Evolutionary conservation across 108 stramenopile species (phyloP), one percentile per base, ranked within the genome.

Genomic region (Cyclotella atomus): DNA sequence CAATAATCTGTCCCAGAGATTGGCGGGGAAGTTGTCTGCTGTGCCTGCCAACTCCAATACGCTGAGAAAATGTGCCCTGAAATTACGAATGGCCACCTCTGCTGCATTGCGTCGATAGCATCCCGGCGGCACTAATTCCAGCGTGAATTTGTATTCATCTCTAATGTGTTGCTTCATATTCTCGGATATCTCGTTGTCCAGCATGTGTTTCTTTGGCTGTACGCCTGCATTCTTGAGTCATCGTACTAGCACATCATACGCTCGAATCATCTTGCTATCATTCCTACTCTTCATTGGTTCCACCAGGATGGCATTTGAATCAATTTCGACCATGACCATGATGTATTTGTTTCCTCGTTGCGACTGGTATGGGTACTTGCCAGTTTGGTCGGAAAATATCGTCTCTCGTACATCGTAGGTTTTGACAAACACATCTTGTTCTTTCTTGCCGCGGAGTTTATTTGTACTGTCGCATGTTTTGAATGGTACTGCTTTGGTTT

Each of bases 31-130:
- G 4, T 63, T 6, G 3, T 30, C 17, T 16, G 17, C 50, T 17
- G 64, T 60, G 23, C 61, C 30, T 63, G 56, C 46, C 25, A 84
- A 65, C 27, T n/a, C n/a, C n/a, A n/a, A n/a, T n/a, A 54, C 61
- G 7, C 79, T 65, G 32, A 84, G 65, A 54, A 84, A 81, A 38
- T 84, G 84, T 29, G 75, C 71, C 38, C 71, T 70, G 53, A 76
- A 84, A n/a, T 78, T 84, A 9, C 52, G 75, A 19, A 84, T 84
- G 7, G 68, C 68, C 14, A 50, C 19, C 33, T 70, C 55, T 4
- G 68, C 67, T 28, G 67, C 46, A 28, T 70, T 70, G 5, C 46
- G n/a, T 12, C 50, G 25, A 57, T 68, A 52, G 10, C 8, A 12
- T 5, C 32, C 17, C 5, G 67, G 67, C 4, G 47, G 20, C 7